Conservation (phyloP, 768 basidiomycete species). For the Trametes cinnabarina region DNA sequence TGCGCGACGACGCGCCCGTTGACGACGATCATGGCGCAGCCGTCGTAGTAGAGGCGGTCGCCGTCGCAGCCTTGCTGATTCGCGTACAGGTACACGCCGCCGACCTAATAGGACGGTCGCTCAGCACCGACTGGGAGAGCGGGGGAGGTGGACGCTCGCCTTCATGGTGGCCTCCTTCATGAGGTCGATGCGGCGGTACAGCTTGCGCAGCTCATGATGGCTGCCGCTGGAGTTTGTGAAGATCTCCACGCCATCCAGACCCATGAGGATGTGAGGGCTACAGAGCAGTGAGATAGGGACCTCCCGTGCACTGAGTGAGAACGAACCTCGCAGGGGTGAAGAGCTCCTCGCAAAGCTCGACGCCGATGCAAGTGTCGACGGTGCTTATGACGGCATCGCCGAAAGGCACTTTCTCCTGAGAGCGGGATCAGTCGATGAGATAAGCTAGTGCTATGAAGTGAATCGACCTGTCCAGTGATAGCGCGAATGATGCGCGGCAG, state of each 20-base stretch:
- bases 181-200: constrained; percentile 85
- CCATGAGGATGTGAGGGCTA: constrained; percentile 97
- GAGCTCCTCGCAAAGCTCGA: constrained; percentile 95
- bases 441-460: background rate
- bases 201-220: constrained; percentile 97
- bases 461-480: constrained; percentile 78
- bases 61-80: constrained; percentile 99
- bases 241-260: constrained; percentile 97
- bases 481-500: constrained; percentile 86
- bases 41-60: constrained; percentile 96
- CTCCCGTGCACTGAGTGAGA: background rate
- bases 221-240: constrained; percentile 99
- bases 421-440: background rate
- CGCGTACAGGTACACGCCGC: constrained; percentile 95
- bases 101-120: constrained; percentile 53
- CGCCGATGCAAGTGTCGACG: constrained; percentile 91
- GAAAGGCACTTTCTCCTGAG: constrained; percentile 84
- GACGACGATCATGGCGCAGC: constrained; percentile 92
- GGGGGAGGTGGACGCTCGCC: constrained; percentile 40
- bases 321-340: constrained; percentile 91
- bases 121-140: background rate
- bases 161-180: constrained; percentile 97
- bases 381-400: constrained; percentile 96
- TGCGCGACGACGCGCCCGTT: constrained; percentile 93
- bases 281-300: background rate